phyloP scores from a whole-genome alignment of 306 rosid species.

The Cucurbita ficifolia region DNA sequence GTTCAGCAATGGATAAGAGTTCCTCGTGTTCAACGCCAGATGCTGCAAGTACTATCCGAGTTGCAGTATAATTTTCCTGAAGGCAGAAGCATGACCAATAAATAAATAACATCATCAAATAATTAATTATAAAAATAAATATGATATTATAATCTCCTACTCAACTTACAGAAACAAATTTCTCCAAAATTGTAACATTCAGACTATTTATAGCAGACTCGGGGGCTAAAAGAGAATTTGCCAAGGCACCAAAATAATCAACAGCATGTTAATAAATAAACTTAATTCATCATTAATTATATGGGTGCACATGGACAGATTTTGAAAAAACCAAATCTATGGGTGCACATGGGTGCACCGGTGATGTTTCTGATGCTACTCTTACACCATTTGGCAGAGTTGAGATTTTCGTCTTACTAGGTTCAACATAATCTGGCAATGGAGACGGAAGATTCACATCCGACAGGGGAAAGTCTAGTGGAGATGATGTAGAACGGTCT shows the following conservation, averaged over 20 bases:
- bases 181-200: conserved; percentile 53
- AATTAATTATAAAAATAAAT: neutral
- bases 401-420: conserved; percentile 47
- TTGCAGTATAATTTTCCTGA: conserved; percentile 80
- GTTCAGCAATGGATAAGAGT: conserved; percentile 67
- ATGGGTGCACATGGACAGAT: too few species aligned
- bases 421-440: conserved; percentile 67
- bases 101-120: neutral
- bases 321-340: too few species aligned
- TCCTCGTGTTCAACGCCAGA: conserved; percentile 91
- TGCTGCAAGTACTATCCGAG: conserved; percentile 75
- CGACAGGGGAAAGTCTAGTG: conserved; percentile 52
- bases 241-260: conserved; percentile 84
- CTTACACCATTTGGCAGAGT: conserved; percentile 73
- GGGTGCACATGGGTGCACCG: conserved; percentile 12
- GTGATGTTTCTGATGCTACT: conserved; percentile 63
- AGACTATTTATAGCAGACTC: conserved; percentile 50
- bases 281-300: too few species aligned
- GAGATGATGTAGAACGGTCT: conserved; percentile 40
- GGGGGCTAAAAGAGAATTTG: conserved; percentile 66
- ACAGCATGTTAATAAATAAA: conserved; percentile 28
- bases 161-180: conserved; percentile 74
- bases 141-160: neutral
- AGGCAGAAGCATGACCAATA: conserved; percentile 13
- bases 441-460: conserved; percentile 55